A percentile compares a stretch with the other conserved stretches of the same genome.
Evolutionary conservation across 1,284 basidiomycete species (phyloP).

Genomic region (Exobasidium cylindrosporum): DNA sequence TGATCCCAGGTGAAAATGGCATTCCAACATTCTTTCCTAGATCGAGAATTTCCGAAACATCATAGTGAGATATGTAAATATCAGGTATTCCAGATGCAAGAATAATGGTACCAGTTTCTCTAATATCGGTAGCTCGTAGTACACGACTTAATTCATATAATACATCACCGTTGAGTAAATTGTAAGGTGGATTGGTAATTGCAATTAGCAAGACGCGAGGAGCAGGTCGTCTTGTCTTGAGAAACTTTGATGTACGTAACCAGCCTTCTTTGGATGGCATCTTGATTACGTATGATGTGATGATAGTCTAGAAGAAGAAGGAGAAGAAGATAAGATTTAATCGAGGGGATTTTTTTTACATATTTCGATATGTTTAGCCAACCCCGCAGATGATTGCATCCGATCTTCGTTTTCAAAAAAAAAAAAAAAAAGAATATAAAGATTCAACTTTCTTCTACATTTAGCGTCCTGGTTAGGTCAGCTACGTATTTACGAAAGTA

Average conservation of each 20-base stretch:
- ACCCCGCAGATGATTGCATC: no score
- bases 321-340: no score
- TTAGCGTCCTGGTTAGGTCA: no score
- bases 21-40: background rate
- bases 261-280: slow-evolving; percentile 1
- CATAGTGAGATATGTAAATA: slow-evolving; percentile 14
- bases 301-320: no score
- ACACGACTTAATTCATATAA: slow-evolving; percentile 9
- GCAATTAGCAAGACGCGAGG: slow-evolving; percentile 16
- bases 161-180: slow-evolving; percentile 15
- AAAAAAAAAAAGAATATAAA: no score
- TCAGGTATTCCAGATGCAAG: slow-evolving; percentile 10
- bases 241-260: slow-evolving; percentile 2
- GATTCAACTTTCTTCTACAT: no score
- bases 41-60: slow-evolving; percentile 15
- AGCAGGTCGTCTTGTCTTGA: slow-evolving; percentile 14
- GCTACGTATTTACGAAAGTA: no score
- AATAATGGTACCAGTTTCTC: slow-evolving; percentile 16
- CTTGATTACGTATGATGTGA: background rate
- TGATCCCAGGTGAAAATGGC: background rate
- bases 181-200: slow-evolving; percentile 16
- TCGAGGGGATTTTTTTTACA: no score
- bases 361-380: no score
- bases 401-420: no score
- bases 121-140: background rate